phyloP scores from a whole-genome alignment of 352 stramenopile species.

The Achlya hypogyna region DNA sequence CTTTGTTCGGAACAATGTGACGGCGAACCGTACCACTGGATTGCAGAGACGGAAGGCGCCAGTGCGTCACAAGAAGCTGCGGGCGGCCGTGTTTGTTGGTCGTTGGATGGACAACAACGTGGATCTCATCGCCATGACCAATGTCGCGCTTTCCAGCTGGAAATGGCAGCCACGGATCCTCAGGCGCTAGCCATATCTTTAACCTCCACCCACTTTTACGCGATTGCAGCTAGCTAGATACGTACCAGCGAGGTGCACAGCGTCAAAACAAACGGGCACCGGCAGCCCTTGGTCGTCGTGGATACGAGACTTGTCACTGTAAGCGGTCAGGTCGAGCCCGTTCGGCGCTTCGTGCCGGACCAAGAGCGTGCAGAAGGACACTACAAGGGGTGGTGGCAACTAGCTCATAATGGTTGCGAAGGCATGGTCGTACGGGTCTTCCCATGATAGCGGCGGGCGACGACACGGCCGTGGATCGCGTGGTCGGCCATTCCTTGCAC shows the following conservation, averaged over 20 bases:
- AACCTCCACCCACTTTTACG: not conserved
- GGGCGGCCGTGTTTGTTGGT: not conserved
- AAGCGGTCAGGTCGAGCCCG: not conserved
- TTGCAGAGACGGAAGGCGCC: not conserved
- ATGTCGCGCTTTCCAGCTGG: not conserved
- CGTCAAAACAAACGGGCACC: slow-evolving; percentile 3
- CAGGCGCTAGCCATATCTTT: not conserved
- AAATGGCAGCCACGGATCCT: not conserved
- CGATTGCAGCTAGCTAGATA: not conserved
- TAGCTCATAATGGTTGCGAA: too few species aligned
- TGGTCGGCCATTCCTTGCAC: not conserved
- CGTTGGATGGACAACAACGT: not conserved
- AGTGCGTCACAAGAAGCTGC: not conserved
- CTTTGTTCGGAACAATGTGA: too few species aligned
- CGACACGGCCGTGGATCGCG: slow-evolving; percentile 5
- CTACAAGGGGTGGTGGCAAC: too few species aligned
- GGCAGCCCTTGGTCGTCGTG: not conserved
- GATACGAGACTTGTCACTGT: not conserved
- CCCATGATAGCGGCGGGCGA: not conserved
- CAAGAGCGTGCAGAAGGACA: slow-evolving; percentile 6
- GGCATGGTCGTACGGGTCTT: slow-evolving; percentile 16
- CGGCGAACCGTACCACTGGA: not conserved
- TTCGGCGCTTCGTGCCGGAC: not conserved
- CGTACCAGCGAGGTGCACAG: not conserved
- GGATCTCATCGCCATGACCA: slow-evolving; percentile 2